Percentiles rank a stretch among this genome's conserved stretches.
phyloP scores from a whole-genome alignment of 1,139 yeast species.

The Blastobotrys capitulatus region DNA sequence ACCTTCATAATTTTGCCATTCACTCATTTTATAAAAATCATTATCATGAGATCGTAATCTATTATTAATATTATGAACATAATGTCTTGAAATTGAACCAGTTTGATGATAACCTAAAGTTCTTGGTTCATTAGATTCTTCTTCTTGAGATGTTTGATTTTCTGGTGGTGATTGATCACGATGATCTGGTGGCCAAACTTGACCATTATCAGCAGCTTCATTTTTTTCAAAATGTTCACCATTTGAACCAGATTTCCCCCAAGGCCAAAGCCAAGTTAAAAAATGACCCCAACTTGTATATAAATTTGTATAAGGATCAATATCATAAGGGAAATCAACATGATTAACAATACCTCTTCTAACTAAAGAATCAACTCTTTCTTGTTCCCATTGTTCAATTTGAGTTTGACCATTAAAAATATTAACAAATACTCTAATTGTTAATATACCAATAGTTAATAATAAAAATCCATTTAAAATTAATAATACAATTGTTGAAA shows the following conservation, averaged over 20 bases:
- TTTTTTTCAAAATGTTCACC: conserved; percentile 52
- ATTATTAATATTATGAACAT: conserved; percentile 12
- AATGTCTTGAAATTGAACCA: not conserved
- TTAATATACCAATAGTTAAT: conserved; percentile 51
- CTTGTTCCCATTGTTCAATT: conserved; percentile 90
- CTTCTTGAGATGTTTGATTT: not conserved
- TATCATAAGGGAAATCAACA: conserved; percentile 75
- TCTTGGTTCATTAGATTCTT: not conserved
- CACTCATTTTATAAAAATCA: conserved; percentile 39
- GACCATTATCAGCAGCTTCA: conserved; percentile 48
- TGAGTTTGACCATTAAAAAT: conserved; percentile 73
- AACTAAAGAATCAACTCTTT: conserved; percentile 66
- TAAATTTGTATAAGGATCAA: conserved; percentile 51
- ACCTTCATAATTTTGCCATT: conserved; percentile 78
- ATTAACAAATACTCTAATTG: conserved; percentile 56
- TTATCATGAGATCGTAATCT: conserved; percentile 13
- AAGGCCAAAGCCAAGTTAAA: conserved; percentile 60
- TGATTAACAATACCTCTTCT: conserved; percentile 30
- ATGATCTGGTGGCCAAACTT: conserved; percentile 82
- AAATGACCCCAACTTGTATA: conserved; percentile 35
- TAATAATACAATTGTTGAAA: conserved; percentile 49
- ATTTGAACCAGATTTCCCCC: conserved; percentile 49
- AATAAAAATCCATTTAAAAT: conserved; percentile 57
- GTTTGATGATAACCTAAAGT: conserved; percentile 8
- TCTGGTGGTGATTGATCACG: conserved; percentile 41